A percentile compares a stretch with the other conserved stretches of the same genome.
These are phyloP conservation scores for Fistulinella prunicolor DNA, from an alignment of 768 basidiomycete species.

Conservation along the genomic window DNA sequence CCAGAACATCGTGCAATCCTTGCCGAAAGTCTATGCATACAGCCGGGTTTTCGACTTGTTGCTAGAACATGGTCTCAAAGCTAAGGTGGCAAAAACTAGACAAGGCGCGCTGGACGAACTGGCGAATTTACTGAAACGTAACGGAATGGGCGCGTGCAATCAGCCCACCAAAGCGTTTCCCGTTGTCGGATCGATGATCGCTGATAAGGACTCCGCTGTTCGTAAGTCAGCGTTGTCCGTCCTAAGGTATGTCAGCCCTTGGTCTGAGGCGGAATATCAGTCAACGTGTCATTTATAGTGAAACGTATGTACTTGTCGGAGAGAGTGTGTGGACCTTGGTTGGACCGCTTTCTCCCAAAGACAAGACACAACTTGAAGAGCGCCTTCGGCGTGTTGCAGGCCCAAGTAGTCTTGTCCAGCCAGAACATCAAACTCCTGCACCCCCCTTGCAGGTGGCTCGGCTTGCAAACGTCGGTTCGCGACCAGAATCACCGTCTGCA, in stretches of 20 bases:
- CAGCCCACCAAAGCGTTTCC: constrained; percentile 82
- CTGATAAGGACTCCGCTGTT: constrained; percentile 86
- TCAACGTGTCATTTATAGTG: constrained; percentile 43
- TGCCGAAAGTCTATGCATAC: constrained; percentile 90
- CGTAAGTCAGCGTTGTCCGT: constrained; percentile 82
- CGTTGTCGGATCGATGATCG: constrained; percentile 70
- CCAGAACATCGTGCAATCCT: constrained; percentile 76
- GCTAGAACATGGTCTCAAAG: constrained; percentile 83
- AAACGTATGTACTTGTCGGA: constrained; percentile 78
- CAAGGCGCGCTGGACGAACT: constrained; percentile 86
- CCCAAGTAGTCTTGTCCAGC: constrained; percentile 45
- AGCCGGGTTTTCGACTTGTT: constrained; percentile 88
- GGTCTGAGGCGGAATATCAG: background rate
- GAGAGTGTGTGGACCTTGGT: constrained; percentile 84
- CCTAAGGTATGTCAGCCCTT: constrained; percentile 58
- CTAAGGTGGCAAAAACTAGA: constrained; percentile 89
- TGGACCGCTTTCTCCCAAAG: constrained; percentile 74
- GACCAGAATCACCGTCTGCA: constrained; percentile 49
- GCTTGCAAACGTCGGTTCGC: constrained; percentile 40
- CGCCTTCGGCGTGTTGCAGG: constrained; percentile 79
- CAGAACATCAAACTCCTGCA: constrained; percentile 40
- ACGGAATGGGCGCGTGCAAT: constrained; percentile 73
- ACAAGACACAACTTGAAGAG: constrained; percentile 91
- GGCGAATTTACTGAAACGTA: constrained; percentile 70
- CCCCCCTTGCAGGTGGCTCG: constrained; percentile 54